Base-by-base conservation (phyloP, 2,329 filamentous ascomycete species). In the Aspergillus ochraceus region DNA sequence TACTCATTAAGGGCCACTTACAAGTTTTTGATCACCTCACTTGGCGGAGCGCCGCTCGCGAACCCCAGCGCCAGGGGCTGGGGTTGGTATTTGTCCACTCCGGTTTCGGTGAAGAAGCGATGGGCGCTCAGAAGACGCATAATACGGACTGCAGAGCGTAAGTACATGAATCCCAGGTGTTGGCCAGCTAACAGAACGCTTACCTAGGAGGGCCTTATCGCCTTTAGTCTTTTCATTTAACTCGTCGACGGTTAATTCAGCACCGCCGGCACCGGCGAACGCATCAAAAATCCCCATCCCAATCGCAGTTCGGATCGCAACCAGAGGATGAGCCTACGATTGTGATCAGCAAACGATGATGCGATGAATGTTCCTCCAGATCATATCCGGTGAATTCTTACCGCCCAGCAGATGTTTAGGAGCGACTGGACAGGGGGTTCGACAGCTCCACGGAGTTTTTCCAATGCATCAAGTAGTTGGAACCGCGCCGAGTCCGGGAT, bases 241-340 rank as follows among this genome's bases (percentile, higher is more conserved):
- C 53, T 55, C 42, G 3, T n/a, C n/a, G 8, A 24, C 19, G n/a
- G 53, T 55, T 17, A 32, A 32, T 8, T 32, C 58, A 4, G 30
- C 22, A n/a, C 60, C 55, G n/a, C 59, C 39, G 2, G 49, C 19
- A 39, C 36, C 14, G 14, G 32, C 53, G n/a, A 63, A 56, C 6
- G 60, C 60, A 45, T 66, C 63, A 58, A 67, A 65, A 14, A 67
- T 20, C 11, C 60, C 60, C 61, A 65, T 60, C 11, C 62, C 60
- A 55, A 19, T 20, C 53, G 53, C 17, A 55, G n/a, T 29, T 32
- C 30, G 30, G 30, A 32, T 8, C 30, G 30, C 30, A 32, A 32
- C 30, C 30, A 32, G 30, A 32, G 30, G 30, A 32, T 32, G 30
- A 32, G 30, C 30, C 30, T 32, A 32, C 30, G 30, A 8, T 32